phyloP scores from a whole-genome alignment of 1,284 basidiomycete genomes.

The Rhizoctonia solani region DNA sequence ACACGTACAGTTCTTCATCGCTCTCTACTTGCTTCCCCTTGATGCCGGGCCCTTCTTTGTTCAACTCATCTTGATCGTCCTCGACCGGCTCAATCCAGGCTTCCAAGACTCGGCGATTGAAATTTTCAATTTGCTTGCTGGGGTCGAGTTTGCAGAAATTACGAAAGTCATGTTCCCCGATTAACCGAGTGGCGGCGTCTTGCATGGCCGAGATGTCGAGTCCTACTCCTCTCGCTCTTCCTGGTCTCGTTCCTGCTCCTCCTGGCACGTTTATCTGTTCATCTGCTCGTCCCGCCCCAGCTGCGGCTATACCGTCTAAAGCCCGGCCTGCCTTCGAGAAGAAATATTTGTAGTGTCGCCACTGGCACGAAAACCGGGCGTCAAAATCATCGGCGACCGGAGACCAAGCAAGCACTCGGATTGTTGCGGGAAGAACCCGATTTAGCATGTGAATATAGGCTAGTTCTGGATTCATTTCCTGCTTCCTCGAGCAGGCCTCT shows the following conservation, averaged over 20 bases:
- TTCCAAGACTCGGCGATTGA: conserved; percentile 64
- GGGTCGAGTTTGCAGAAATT: conserved; percentile 97
- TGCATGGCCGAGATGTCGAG: conserved; percentile 81
- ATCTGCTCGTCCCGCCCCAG: no score
- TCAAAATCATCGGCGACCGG: conserved; percentile 83
- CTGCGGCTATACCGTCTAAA: no score
- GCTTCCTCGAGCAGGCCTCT: no score
- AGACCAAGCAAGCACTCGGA: conserved; percentile 95
- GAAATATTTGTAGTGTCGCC: conserved; percentile 98
- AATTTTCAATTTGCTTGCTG: conserved; percentile 87
- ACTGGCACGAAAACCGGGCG: conserved; percentile 84
- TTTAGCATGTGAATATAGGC: conserved; percentile 85
- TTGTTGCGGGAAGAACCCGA: conserved; percentile 84
- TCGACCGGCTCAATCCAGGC: conserved; percentile 61
- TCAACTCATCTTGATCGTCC: conserved; percentile 35
- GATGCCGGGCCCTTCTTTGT: conserved; percentile 37
- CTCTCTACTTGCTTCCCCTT: conserved; percentile 3
- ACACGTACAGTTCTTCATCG: conserved; percentile 61
- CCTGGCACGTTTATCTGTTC: no score
- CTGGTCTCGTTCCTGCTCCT: no score
- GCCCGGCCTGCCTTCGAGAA: conserved; percentile 56
- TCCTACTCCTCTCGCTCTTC: no score
- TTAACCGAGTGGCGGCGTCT: conserved; percentile 68
- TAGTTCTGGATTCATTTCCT: conserved; percentile 63
- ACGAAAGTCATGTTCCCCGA: conserved; percentile 95